Conservation (phyloP, 164 flowering plant species). For the Euptelea pleiosperma region DNA sequence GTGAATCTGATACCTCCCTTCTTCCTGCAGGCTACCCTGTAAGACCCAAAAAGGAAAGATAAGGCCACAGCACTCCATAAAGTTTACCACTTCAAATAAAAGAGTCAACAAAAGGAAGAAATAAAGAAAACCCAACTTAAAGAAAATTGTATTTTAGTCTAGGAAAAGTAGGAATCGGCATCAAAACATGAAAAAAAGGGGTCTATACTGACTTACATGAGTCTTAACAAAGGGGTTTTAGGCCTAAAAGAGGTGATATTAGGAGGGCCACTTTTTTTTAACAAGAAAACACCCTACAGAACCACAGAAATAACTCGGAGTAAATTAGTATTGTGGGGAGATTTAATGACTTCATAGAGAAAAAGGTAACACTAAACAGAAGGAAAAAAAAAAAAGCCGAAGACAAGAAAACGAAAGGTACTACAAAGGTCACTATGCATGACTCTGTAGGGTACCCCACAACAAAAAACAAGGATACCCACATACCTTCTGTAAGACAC, state of each 20-base stretch:
- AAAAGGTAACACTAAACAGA: background rate
- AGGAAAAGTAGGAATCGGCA: no score
- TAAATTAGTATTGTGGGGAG: no score
- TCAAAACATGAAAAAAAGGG: no score
- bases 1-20: slow-evolving; percentile 79
- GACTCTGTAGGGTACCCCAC: no score
- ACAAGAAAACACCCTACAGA: no score
- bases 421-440: background rate
- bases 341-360: no score
- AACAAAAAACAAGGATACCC: background rate
- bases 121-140: background rate
- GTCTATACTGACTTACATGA: no score
- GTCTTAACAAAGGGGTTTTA: background rate
- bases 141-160: no score
- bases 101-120: background rate
- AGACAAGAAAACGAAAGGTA: background rate
- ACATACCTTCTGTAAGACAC: slow-evolving; percentile 67
- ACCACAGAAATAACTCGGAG: no score
- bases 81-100: background rate
- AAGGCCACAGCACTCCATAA: background rate
- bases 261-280: no score
- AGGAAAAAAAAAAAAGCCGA: background rate
- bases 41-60: background rate
- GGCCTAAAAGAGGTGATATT: no score
- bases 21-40: slow-evolving; percentile 66